Base-by-base conservation (phyloP, 805 yeast species). In the Clavispora asparagi region DNA sequence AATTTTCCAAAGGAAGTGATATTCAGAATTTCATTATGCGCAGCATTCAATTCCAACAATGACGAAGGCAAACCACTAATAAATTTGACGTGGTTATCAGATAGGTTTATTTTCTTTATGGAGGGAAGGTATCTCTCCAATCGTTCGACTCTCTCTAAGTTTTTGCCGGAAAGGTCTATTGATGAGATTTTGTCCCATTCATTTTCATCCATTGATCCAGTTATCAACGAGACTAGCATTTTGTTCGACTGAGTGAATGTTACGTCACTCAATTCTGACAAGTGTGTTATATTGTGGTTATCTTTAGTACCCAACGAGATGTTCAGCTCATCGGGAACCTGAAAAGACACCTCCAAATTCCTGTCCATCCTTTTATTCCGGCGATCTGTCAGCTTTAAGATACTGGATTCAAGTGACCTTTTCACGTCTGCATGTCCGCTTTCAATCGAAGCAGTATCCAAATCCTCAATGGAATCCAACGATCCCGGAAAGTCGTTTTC, bases 171-270 rank as follows among this genome's bases (percentile, higher is more conserved):
- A 16, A 79, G 53, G 31, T 62, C 60, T n/a, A 79, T 62, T 17
- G 63, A 65, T 9, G 48, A 55, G 2, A 78, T 59, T 12, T 52
- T 51, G 30, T 67, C 65, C 84, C 83, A 79, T 41, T 67, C 62
- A 4, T 64, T 63, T 23, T 64, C 58, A 1, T 67, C 61, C 7
- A 67, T 59, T 8, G 62, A 59, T 9, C 60, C 64, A 2, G 78
- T 76, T 26, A 79, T 68, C 3, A 74, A 67, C 7, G 77, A 62
- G 4, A 77, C 77, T 33, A 79, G 55, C 12, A 62, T 61, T 41
- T 60, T 67, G 46, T 71, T 71, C 0, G 78, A 67, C 50, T 76
- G 75, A 1, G 80, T 65, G 52, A 78, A 79, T 3, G 82, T 73
- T 4, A 75, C 44, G 40, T 76, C 75, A 11, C 64, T 62, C 6